A percentile compares a stretch with the other conserved stretches of the same genome.
Evolutionary conservation across 78 protist genomes (phyloP).

Genomic region (Emiliania huxleyi): DNA sequence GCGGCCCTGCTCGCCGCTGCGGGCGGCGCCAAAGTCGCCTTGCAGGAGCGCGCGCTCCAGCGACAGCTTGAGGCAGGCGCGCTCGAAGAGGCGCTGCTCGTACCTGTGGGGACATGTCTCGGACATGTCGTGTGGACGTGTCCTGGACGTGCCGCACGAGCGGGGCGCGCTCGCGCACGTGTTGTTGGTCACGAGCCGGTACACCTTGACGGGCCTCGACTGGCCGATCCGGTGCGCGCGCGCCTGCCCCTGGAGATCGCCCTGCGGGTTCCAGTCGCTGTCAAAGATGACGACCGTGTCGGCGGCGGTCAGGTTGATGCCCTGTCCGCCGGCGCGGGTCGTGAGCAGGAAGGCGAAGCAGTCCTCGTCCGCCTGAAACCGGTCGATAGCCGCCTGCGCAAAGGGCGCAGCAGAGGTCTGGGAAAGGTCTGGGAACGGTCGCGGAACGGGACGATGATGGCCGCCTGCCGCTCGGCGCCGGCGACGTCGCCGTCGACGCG

Average conservation of each 20-base stretch:
- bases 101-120: too few relatives aligned
- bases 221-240: slow-evolving; percentile 89
- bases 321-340: slow-evolving; percentile 97
- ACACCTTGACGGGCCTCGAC: slow-evolving; percentile 78
- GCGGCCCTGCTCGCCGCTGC: too few relatives aligned
- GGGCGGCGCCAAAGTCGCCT: neutral
- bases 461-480: neutral
- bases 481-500: slow-evolving; percentile 61
- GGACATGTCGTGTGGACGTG: too few relatives aligned
- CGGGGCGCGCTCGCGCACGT: too few relatives aligned
- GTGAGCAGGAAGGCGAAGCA: slow-evolving; percentile 61
- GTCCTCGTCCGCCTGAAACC: neutral
- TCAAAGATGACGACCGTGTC: slow-evolving; percentile 97
- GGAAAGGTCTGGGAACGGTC: too few relatives aligned
- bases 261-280: slow-evolving; percentile 98
- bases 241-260: slow-evolving; percentile 93
- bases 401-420: slow-evolving; percentile 62
- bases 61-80: slow-evolving; percentile 79
- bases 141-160: too few relatives aligned
- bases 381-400: slow-evolving; percentile 32
- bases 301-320: slow-evolving; percentile 94
- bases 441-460: too few relatives aligned
- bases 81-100: slow-evolving; percentile 75
- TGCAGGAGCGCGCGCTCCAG: slow-evolving; percentile 77
- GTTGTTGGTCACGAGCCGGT: slow-evolving; percentile 82